These are phyloP conservation scores for Paramyrothecium sp. DNA, from an alignment of 2,329 filamentous ascomycete genomes.

Conservation along the genomic window DNA sequence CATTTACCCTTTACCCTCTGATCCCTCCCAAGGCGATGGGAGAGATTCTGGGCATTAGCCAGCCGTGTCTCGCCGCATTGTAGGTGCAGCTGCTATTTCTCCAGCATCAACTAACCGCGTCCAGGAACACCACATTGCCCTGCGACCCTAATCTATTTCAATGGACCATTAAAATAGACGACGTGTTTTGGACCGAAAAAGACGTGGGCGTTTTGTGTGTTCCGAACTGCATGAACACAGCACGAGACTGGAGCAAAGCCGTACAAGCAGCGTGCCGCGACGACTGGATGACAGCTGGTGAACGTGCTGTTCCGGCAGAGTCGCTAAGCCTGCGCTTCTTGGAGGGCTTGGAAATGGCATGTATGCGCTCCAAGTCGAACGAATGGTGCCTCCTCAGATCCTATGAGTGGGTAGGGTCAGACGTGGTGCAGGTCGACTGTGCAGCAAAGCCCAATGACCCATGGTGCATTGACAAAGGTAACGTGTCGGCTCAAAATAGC, in stretches of 20 bases:
- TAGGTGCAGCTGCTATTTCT: neutral
- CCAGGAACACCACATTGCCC: neutral
- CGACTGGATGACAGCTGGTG: neutral
- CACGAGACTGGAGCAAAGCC: neutral
- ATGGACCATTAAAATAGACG: neutral
- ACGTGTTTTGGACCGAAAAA: neutral
- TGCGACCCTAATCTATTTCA: neutral
- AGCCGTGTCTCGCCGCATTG: neutral
- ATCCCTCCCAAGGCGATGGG: neutral
- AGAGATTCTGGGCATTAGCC: neutral
- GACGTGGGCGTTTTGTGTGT: neutral
- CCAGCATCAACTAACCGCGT: neutral
- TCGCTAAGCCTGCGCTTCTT: conserved; percentile 4
- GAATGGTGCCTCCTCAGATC: conserved; percentile 5
- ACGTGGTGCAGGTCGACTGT: conserved; percentile 8
- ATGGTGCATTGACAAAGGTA: conserved; percentile 7
- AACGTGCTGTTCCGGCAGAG: conserved; percentile 7
- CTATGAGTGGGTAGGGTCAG: conserved; percentile 9
- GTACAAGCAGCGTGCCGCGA: neutral
- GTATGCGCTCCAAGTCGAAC: neutral
- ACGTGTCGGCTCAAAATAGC: conserved; percentile 6
- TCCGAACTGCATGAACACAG: neutral
- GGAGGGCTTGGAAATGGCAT: neutral
- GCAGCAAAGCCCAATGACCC: conserved; percentile 7
- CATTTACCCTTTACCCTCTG: neutral